Base-by-base conservation (phyloP, 2,329 filamentous ascomycete genomes). In the Ceratocystis eucalypticola region DNA sequence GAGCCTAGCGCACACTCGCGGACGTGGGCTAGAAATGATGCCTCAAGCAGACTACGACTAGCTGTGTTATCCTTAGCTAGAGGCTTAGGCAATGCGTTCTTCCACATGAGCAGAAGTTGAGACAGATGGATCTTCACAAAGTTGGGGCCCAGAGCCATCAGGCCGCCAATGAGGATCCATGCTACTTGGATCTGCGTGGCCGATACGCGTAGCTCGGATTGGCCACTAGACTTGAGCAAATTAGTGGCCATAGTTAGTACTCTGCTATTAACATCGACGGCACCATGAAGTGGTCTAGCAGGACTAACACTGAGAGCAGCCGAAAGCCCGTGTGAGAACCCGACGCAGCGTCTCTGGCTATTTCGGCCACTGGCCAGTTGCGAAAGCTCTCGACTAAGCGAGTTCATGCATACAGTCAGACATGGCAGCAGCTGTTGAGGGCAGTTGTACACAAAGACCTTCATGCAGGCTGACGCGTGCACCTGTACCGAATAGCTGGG, bases 111-210 rank as follows among this genome's bases (percentile, higher is more conserved):
- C 66, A 99, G 84, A 25, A 99, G 80, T 73, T 99, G 94, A 1
- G 92, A 93, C 6, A 99, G 82, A 75, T 99, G 94, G 28, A 97
- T 97, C 77, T 99, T 99, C 75, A 97, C 93, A 74, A 99, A 99
- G 74, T 96, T 97, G 3, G 94, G 93, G 0, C 94, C 94, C 0
- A 99, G 82, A 0, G 92, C 91, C 93, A 97, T 97, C 65, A 99
- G 78, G 0, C 95, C 94, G 46, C 95, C 94, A 61, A 99, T 96
- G 67, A 99, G 79, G 61, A 96, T 95, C 93, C 94, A 99, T 4
- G 94, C 94, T 1, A 99, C 92, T 74, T 99, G 94, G 28, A 99
- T 91, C 73, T 99, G 94, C 1, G 91, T 96, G 71, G 90, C 90
- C 5, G 94, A 96, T 45, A 94, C 86, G 33, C 93, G 86, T 65